Evolutionary conservation across 83 land plant species (phyloP), one percentile per base, ranked within the genome.

Genomic region (Isoetes engelmannii): DNA sequence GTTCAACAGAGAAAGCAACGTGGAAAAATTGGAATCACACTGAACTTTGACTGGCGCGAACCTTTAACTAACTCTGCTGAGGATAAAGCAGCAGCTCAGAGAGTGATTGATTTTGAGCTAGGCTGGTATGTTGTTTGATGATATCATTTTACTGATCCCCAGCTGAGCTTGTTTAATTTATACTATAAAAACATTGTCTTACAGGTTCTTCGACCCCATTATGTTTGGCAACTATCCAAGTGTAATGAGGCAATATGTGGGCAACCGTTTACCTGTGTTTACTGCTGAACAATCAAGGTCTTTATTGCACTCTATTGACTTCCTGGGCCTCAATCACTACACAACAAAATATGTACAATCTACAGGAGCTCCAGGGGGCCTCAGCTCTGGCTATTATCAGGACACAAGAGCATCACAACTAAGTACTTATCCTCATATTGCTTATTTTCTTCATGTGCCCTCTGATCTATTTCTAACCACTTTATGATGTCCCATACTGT

Each of bases 1-100:
- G 44, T 7, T 41, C 15, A 61, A 12, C 79, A 90, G 99, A 74
- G 80, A 57, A 79, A 63, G 37, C 99, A 94, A 68, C 82, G 87
- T 68, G 99, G 99, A 19, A 71, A 69, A 63, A 81, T 94, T 56
- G 99, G 99, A 37, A 84, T 94, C 67, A 76, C 93, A 4, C 44
- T 90, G 72, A 96, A 94, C 70, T 84, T 82, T 70, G 87, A 84
- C 48, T 94, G 99, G 99, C 90, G 80, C 53, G 98, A 94, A 51
- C 90, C 99, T 56, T 81, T 94, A 8, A 88, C 96, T 2, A 72
- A 73, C 67, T 84, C 88, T 21, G 70, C 51, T 59, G 97, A 72
- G 8, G 99, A 94, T 73, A 61, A 81, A 72, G 80, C 50, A 65
- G 99, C 99, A 17, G 89, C 99, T 48, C 90, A 94, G 72, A 78